Conservation (phyloP, 225 moss, liverwort and hornwort genomes). For the Bryoerythrophyllum caledonicum region DNA sequence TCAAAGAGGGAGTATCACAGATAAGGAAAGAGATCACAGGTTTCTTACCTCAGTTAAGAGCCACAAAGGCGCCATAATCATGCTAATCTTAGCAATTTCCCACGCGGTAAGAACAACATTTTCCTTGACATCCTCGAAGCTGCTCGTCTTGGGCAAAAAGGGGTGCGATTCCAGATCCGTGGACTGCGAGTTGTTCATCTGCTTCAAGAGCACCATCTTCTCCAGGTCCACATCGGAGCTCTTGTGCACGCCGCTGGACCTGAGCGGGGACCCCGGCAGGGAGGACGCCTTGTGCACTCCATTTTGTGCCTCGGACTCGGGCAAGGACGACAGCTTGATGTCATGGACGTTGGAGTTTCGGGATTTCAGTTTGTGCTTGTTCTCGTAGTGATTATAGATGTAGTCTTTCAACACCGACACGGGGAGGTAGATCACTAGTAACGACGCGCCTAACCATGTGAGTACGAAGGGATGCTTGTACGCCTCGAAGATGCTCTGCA, state of each 20-base stretch:
- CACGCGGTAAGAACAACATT: constrained; percentile 43
- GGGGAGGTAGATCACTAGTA: constrained; percentile 81
- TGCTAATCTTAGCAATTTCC: constrained; percentile 76
- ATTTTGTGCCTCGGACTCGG: constrained; percentile 30
- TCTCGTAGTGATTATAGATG: constrained; percentile 49
- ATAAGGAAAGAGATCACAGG: not conserved
- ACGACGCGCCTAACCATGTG: constrained; percentile 93
- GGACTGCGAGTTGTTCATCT: constrained; percentile 28
- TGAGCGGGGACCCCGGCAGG: constrained; percentile 48
- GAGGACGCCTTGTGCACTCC: constrained; percentile 41
- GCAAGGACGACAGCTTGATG: constrained; percentile 35
- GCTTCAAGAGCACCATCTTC: constrained; percentile 48
- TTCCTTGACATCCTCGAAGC: constrained; percentile 32
- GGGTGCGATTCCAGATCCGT: constrained; percentile 48
- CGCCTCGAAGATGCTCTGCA: constrained; percentile 89
- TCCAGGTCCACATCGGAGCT: constrained; percentile 43
- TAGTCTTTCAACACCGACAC: constrained; percentile 67
- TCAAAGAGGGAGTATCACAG: not conserved
- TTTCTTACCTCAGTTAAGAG: constrained; percentile 87
- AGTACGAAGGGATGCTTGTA: constrained; percentile 96
- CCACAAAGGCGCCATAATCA: constrained; percentile 88
- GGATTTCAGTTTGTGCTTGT: constrained; percentile 27
- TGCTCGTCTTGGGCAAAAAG: constrained; percentile 51
- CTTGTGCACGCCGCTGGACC: constrained; percentile 33
- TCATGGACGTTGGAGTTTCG: constrained; percentile 11